These are phyloP conservation scores for Chlorella sp. DNA, from an alignment of 139 green algal genomes.

Conservation along the genomic window DNA sequence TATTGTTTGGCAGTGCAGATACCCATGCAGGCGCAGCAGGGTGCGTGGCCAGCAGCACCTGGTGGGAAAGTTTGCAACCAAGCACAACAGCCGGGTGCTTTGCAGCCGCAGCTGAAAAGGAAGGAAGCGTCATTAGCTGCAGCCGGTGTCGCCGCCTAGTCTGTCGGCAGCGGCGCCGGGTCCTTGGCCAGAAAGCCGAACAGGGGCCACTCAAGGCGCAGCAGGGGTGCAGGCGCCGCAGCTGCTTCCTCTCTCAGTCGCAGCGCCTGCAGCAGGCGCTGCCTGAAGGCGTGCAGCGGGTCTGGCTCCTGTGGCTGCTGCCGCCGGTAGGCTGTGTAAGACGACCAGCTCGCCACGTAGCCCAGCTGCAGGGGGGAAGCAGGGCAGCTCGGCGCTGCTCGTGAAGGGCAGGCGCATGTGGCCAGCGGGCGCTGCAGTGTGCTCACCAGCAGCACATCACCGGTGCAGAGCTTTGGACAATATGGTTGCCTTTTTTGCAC, in stretches of 20 bases:
- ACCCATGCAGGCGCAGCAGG: too few species aligned
- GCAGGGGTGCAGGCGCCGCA: background rate
- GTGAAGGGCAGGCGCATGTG: background rate
- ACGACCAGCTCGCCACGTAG: constrained; percentile 3
- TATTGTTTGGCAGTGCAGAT: too few species aligned
- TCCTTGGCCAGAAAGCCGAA: background rate
- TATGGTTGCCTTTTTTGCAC: too few species aligned
- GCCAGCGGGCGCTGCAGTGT: background rate
- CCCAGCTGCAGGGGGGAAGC: background rate
- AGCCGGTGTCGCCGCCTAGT: too few species aligned
- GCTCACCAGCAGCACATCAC: background rate
- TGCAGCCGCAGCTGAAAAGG: too few species aligned
- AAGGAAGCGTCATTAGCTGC: too few species aligned
- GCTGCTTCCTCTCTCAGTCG: background rate
- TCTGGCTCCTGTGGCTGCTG: background rate
- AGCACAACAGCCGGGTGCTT: too few species aligned
- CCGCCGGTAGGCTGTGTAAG: background rate
- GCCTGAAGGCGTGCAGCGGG: background rate
- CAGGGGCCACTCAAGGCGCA: background rate
- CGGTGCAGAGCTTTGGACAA: background rate
- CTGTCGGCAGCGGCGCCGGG: background rate
- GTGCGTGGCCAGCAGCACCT: too few species aligned
- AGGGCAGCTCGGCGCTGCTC: background rate
- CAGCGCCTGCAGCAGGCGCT: background rate
- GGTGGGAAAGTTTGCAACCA: too few species aligned